These are phyloP conservation scores for Tetracladium maxilliforme DNA, from an alignment of 2,329 filamentous ascomycete genomes.

Conservation along the genomic window DNA sequence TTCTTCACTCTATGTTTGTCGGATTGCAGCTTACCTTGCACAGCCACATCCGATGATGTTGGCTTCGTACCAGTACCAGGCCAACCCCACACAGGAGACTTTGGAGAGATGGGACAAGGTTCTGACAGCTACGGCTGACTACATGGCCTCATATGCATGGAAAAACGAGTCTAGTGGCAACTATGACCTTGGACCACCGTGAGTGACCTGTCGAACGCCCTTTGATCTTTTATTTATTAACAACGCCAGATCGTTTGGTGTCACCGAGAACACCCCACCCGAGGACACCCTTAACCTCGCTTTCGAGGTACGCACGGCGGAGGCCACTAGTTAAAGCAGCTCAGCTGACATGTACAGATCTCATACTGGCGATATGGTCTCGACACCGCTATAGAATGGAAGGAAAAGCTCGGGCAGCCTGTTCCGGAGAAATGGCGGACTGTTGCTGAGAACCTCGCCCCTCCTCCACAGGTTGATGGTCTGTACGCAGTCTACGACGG, in stretches of 20 bases:
- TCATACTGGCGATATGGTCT: conserved; percentile 48
- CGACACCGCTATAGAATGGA: conserved; percentile 36
- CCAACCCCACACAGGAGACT: conserved; percentile 23
- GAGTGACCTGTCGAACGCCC: conserved; percentile 2
- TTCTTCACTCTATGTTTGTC: no score
- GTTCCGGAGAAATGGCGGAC: conserved; percentile 28
- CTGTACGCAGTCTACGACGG: conserved; percentile 41
- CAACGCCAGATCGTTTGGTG: conserved; percentile 23
- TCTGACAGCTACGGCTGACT: conserved; percentile 35
- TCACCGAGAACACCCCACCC: conserved; percentile 41
- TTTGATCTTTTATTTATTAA: neutral
- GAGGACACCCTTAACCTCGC: conserved; percentile 41
- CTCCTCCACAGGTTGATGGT: conserved; percentile 30
- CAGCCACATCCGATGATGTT: conserved; percentile 46
- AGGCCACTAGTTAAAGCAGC: neutral
- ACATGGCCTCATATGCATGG: conserved; percentile 43
- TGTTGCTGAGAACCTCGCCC: conserved; percentile 35
- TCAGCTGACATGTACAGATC: conserved; percentile 6
- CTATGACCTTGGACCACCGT: conserved; percentile 36
- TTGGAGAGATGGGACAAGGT: conserved; percentile 36
- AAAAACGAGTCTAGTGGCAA: conserved; percentile 30
- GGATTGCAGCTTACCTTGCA: no score
- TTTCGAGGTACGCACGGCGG: conserved; percentile 39
- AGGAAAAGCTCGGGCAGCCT: conserved; percentile 24
- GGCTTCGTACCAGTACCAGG: conserved; percentile 37